These are phyloP conservation scores for Lasiodiplodia sp. DNA, from an alignment of 2,329 filamentous ascomycete genomes.

Conservation along the genomic window DNA sequence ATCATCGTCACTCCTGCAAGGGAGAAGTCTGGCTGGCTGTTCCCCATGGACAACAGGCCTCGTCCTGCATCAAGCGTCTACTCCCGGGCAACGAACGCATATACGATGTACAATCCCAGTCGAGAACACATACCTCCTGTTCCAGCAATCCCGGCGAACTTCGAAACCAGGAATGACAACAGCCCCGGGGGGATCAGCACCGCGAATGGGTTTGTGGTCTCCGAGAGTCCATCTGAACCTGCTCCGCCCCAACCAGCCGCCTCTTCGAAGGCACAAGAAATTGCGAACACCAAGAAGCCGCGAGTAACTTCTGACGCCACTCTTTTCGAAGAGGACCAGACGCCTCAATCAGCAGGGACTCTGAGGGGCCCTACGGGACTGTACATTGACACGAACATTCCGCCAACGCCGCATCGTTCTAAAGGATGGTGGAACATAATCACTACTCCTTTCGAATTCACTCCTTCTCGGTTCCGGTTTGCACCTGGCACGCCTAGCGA, in stretches of 20 bases:
- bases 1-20: constrained; percentile 63
- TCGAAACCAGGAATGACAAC: constrained; percentile 4
- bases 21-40: constrained; percentile 60
- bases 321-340: constrained; percentile 73
- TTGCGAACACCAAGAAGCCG: constrained; percentile 56
- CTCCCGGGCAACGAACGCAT: constrained; percentile 59
- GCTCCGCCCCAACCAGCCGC: constrained; percentile 43
- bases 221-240: constrained; percentile 3
- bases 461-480: constrained; percentile 47
- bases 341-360: constrained; percentile 34
- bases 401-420: constrained; percentile 65
- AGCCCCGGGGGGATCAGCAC: constrained; percentile 22
- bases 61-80: constrained; percentile 67
- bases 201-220: constrained; percentile 9
- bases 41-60: constrained; percentile 62
- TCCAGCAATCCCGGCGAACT: constrained; percentile 34
- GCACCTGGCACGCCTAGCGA: constrained; percentile 37
- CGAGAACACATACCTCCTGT: constrained; percentile 59
- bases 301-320: constrained; percentile 66
- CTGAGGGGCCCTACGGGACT: constrained; percentile 38
- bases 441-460: constrained; percentile 69
- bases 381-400: constrained; percentile 45
- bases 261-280: constrained; percentile 55
- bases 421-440: constrained; percentile 82
- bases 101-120: constrained; percentile 39